phyloP scores from a whole-genome alignment of 441 rosid genomes.

The Eutrema salsugineum region DNA sequence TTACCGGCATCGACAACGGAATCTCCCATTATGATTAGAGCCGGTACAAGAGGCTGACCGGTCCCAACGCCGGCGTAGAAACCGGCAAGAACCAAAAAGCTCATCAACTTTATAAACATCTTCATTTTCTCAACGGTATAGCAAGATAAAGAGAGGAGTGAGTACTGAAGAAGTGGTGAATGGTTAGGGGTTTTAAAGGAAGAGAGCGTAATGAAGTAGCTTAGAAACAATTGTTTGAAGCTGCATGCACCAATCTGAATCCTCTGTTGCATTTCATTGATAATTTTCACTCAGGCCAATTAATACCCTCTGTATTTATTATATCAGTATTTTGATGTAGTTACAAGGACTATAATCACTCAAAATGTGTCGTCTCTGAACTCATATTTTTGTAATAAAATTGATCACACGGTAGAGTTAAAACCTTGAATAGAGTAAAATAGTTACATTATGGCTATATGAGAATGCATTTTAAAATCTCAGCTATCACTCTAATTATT shows the following conservation, averaged over 20 bases:
- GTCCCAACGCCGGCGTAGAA: slow-evolving; percentile 8
- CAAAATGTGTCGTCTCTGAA: background rate
- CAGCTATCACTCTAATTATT: background rate
- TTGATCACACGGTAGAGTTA: background rate
- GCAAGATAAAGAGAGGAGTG: background rate
- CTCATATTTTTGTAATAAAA: background rate
- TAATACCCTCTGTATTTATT: background rate
- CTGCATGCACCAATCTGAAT: slow-evolving; percentile 14
- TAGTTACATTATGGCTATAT: too few species aligned
- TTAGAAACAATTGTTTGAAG: background rate
- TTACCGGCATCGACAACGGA: slow-evolving; percentile 84
- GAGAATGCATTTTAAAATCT: background rate
- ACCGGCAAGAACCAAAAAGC: slow-evolving; percentile 13
- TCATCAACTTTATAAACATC: background rate
- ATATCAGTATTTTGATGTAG: background rate
- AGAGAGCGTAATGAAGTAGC: background rate
- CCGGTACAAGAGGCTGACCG: slow-evolving; percentile 67
- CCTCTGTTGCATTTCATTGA: background rate
- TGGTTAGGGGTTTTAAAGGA: background rate
- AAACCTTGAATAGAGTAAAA: background rate
- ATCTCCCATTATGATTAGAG: slow-evolving; percentile 82
- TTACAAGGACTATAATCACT: background rate
- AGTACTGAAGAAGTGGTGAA: slow-evolving; percentile 3
- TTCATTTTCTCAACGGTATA: background rate
- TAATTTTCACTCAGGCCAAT: background rate